These are phyloP conservation scores for Phycomyces nitens DNA, from an alignment of 192 early-diverging fungal genomes.

Conservation along the genomic window DNA sequence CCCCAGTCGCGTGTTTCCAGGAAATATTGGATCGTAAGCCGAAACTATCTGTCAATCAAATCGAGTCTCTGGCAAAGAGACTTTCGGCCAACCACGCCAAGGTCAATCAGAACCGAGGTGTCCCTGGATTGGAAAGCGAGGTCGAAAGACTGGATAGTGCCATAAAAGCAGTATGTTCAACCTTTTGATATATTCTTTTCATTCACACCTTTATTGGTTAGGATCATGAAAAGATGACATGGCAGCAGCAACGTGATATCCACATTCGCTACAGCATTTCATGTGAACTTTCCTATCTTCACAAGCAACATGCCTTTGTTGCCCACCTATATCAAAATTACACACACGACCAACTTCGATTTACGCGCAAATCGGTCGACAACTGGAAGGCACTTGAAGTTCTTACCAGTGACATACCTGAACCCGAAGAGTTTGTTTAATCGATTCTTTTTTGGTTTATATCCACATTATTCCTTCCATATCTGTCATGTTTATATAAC, in stretches of 20 bases:
- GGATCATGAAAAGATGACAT: conserved; percentile 49
- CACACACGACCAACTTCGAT: conserved; percentile 56
- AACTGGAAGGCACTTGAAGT: conserved; percentile 53
- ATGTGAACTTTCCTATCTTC: conserved; percentile 54
- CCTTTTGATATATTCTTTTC: too few species aligned
- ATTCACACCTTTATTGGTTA: too few species aligned
- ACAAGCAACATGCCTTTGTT: conserved; percentile 58
- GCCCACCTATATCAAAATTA: conserved; percentile 58
- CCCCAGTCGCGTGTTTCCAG: neutral
- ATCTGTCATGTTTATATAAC: too few species aligned
- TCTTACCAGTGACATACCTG: conserved; percentile 46
- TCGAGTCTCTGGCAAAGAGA: conserved; percentile 50
- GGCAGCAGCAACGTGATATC: conserved; percentile 44
- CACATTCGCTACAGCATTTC: conserved; percentile 52
- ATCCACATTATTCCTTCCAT: neutral
- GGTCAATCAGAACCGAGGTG: conserved; percentile 40
- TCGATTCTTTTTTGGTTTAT: neutral
- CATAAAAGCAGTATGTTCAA: conserved; percentile 41
- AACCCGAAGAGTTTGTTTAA: conserved; percentile 35
- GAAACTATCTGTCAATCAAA: conserved; percentile 39
- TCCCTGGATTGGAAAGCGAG: conserved; percentile 42
- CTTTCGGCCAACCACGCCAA: conserved; percentile 47
- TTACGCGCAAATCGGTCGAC: conserved; percentile 47
- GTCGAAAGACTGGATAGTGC: conserved; percentile 32
- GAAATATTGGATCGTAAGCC: conserved; percentile 50